phyloP scores from a whole-genome alignment of 2,329 filamentous ascomycete genomes.

The Ilyonectria sp. region DNA sequence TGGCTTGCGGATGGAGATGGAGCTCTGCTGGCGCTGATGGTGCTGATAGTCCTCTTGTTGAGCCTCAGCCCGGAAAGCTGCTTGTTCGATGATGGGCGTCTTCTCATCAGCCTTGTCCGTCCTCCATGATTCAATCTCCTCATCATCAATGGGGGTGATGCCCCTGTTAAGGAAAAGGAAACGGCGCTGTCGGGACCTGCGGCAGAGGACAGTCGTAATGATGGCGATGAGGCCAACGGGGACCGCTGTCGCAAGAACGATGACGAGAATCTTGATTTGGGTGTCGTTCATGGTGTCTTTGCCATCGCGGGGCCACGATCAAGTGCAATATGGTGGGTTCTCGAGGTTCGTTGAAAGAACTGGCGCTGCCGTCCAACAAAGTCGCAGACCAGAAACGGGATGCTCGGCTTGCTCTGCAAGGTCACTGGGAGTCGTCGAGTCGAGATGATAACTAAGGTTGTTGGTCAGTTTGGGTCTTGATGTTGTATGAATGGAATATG shows the following conservation, averaged over 20 bases:
- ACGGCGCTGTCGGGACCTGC: conserved; percentile 57
- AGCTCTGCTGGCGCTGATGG: conserved; percentile 51
- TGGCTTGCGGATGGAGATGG: conserved; percentile 61
- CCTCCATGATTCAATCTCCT: conserved; percentile 78
- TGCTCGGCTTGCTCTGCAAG: conserved; percentile 26
- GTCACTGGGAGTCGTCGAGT: conserved; percentile 13
- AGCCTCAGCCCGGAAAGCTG: conserved; percentile 3
- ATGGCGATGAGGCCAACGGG: conserved; percentile 57
- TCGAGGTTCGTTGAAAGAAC: conserved; percentile 12
- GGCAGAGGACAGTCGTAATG: conserved; percentile 55
- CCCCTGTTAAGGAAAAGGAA: conserved; percentile 66
- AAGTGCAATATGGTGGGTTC: background rate
- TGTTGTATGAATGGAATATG: conserved; percentile 9
- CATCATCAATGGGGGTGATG: conserved; percentile 74
- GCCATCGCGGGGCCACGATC: conserved; percentile 39
- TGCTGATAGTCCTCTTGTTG: conserved; percentile 32
- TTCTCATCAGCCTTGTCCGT: conserved; percentile 54
- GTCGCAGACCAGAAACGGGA: conserved; percentile 31
- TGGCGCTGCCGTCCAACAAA: conserved; percentile 31
- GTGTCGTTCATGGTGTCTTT: conserved; percentile 44
- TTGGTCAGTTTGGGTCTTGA: conserved; percentile 15
- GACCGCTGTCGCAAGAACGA: conserved; percentile 67
- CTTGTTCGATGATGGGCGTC: conserved; percentile 44
- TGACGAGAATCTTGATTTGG: conserved; percentile 61
- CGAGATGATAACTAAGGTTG: conserved; percentile 14